Base-by-base conservation (phyloP, 2,329 filamentous ascomycete species). In the Tolypocladium sp. region DNA sequence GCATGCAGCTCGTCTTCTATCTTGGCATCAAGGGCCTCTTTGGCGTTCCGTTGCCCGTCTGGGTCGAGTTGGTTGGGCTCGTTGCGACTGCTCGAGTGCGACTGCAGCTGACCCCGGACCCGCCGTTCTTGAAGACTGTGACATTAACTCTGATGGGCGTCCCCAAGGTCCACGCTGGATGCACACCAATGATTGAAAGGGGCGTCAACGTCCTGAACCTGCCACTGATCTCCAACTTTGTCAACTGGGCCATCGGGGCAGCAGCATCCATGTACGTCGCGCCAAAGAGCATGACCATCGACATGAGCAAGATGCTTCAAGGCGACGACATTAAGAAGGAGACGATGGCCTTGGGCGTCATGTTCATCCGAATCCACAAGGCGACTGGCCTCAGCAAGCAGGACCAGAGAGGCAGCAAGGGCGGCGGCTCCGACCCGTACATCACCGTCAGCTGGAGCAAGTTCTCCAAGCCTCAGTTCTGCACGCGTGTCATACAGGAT, bases 381-480 rank as follows among this genome's bases (percentile, higher is more conserved):
- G 94, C 93, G 13, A 79, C 85, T 25, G 92, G 89, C 0, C 81
- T 99, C 60, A 96, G 91, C 78, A 97, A 96, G 74, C 93, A 97
- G 70, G 94, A 99, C 70, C 75, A 77, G 55, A 86, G 90, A 60
- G 92, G 92, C 46, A 92, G 87, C 67, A 82, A 88, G 57, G 89
- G 91, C 22, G 93, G 94, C 40, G 93, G 93, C 52, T 95, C 90
- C 56, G 94, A 99, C 66, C 92, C 93, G 0, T 97, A 97, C 72
- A 95, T 97, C 70, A 97, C 93, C 38, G 82, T 97, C 41, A 88
- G 90, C 46, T 97, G 95, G 78, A 95, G 91, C 68, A 97, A 97
- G 73, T 97, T 97, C 66, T 90, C 90, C 59, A 99, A 99, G 76
- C 93, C 93, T 2, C 95, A 96, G 84, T 97, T 96, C 74, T 97